A percentile compares a stretch with the other conserved stretches of the same genome.
Conservation (phyloP, 345 rosid genomes). For the Mangifera indica region DNA sequence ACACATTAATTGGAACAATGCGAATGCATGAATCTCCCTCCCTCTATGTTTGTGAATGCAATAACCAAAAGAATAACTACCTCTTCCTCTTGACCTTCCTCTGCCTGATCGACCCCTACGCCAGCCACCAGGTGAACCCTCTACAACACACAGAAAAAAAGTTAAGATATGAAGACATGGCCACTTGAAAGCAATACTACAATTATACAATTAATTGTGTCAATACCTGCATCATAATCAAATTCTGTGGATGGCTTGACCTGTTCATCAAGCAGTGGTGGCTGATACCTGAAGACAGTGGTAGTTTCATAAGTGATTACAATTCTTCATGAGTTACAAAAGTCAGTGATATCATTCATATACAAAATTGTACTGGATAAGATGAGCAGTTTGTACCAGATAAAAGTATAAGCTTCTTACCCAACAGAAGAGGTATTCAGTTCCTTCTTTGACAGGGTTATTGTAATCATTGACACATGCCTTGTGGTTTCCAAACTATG, state of each 20-base stretch:
- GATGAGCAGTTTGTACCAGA: no score
- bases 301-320: constrained; percentile 8
- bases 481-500: constrained; percentile 90
- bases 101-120: constrained; percentile 74
- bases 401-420: constrained; percentile 35
- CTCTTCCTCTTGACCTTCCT: constrained; percentile 52
- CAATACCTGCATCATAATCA: constrained; percentile 68
- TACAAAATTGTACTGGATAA: no score
- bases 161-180: background rate
- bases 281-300: constrained; percentile 60
- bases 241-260: constrained; percentile 51
- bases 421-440: constrained; percentile 71
- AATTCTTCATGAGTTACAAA: background rate
- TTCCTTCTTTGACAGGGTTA: constrained; percentile 76
- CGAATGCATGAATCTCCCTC: no score
- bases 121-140: constrained; percentile 70
- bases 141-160: constrained; percentile 27
- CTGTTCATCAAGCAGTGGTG: constrained; percentile 64
- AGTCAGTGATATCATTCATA: background rate
- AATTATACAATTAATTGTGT: background rate
- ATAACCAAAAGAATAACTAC: constrained; percentile 17
- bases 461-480: constrained; percentile 96
- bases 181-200: background rate
- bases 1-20: background rate
- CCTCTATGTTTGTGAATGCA: background rate